A percentile compares a stretch with the other conserved stretches of the same genome.
Conservation (phyloP, 306 rosid genomes). For the Vigna hirtella region DNA sequence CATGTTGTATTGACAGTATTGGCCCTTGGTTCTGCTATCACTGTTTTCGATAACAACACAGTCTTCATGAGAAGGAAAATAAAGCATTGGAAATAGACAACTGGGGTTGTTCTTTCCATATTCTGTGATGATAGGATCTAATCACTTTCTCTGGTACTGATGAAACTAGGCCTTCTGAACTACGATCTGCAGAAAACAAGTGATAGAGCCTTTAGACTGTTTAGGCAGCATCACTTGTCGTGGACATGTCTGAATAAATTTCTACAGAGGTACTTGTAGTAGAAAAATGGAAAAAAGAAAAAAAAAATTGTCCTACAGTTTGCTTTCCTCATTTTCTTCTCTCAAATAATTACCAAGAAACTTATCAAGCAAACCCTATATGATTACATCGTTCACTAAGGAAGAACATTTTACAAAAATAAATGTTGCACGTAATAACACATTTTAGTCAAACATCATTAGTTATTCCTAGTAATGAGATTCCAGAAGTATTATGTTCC, state of each 20-base stretch:
- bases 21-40: constrained; percentile 66
- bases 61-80: constrained; percentile 41
- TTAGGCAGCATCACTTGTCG: neutral
- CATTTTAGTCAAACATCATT: neutral
- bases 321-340: too few relatives aligned
- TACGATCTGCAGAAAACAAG: constrained; percentile 23
- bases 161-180: constrained; percentile 28
- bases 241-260: too few relatives aligned
- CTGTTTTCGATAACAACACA: constrained; percentile 39
- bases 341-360: too few relatives aligned
- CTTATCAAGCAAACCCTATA: neutral
- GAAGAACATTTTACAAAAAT: constrained; percentile 1
- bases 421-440: neutral
- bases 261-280: too few relatives aligned
- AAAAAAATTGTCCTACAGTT: too few relatives aligned
- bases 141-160: constrained; percentile 19
- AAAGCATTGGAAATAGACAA: constrained; percentile 15
- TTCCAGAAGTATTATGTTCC: neutral
- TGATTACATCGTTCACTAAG: neutral
- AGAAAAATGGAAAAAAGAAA: too few relatives aligned
- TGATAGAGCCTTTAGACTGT: constrained; percentile 18
- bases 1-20: constrained; percentile 53
- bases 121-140: constrained; percentile 1
- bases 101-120: constrained; percentile 44
- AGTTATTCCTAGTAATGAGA: neutral